Percentiles rank a stretch among this genome's conserved stretches.
These are phyloP conservation scores for Rhynchospora breviuscula DNA, from an alignment of 176 grass and related monocot species.

Conservation along the genomic window DNA sequence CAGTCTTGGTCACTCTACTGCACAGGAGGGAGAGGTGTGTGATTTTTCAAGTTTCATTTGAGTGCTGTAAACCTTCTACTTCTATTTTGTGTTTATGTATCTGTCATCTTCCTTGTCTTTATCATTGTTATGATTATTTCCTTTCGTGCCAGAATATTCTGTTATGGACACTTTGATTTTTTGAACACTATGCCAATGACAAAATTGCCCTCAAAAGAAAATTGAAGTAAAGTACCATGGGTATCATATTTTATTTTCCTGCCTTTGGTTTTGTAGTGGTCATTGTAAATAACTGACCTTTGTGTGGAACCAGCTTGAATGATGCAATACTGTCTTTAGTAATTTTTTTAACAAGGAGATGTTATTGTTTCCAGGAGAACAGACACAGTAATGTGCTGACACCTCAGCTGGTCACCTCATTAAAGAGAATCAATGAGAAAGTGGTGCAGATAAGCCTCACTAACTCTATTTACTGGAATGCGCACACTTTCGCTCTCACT, in stretches of 20 bases:
- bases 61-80: background rate
- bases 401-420: slow-evolving; percentile 72
- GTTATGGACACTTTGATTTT: background rate
- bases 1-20: slow-evolving; percentile 64
- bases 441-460: slow-evolving; percentile 76
- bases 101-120: background rate
- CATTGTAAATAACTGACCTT: background rate
- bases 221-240: background rate
- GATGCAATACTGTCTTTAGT: background rate
- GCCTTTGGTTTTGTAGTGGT: background rate
- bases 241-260: background rate
- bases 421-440: slow-evolving; percentile 66
- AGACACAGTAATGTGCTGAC: slow-evolving; percentile 58
- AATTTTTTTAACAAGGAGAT: background rate
- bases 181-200: background rate
- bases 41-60: background rate
- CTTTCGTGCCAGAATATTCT: background rate
- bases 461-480: slow-evolving; percentile 91
- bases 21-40: slow-evolving; percentile 44
- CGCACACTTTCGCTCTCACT: slow-evolving; percentile 85
- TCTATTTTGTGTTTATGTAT: background rate
- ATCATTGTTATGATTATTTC: background rate
- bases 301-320: background rate
- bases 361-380: slow-evolving; percentile 57
- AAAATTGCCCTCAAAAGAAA: background rate